These are phyloP conservation scores for Tinospora cordifolia DNA, from an alignment of 164 flowering plant species.

Conservation along the genomic window DNA sequence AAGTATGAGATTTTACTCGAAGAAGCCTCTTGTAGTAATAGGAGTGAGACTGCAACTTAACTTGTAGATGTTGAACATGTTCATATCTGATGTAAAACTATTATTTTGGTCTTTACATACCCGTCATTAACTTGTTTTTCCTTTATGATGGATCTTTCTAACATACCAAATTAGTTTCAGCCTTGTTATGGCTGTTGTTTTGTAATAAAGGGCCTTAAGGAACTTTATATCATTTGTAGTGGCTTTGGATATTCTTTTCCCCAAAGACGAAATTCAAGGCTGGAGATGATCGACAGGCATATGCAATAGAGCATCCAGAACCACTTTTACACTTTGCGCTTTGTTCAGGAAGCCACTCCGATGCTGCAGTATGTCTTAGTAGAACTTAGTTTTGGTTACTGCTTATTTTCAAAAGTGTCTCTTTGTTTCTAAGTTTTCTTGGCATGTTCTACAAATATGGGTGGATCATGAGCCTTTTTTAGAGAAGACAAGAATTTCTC, in stretches of 20 bases:
- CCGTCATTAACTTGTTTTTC: background rate
- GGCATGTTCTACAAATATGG: no score
- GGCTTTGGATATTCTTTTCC: constrained; percentile 67
- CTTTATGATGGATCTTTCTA: background rate
- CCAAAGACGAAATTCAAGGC: constrained; percentile 57
- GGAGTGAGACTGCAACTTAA: no score
- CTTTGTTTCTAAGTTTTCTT: background rate
- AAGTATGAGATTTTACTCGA: no score
- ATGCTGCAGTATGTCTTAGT: constrained; percentile 70
- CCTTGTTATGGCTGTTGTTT: background rate
- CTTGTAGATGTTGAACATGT: no score
- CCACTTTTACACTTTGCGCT: constrained; percentile 87
- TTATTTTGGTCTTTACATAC: no score
- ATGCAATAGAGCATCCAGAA: constrained; percentile 62
- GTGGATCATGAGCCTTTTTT: no score
- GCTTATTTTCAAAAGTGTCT: background rate
- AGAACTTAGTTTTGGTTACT: background rate
- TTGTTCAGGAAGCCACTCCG: constrained; percentile 87
- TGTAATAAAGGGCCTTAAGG: constrained; percentile 10
- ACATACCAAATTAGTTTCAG: background rate
- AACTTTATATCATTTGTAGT: constrained; percentile 34
- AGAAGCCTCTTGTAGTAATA: no score
- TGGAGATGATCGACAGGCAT: constrained; percentile 62
- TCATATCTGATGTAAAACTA: no score
- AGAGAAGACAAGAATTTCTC: no score